Base-by-base conservation (phyloP, 345 rosid species). In the Gossypium thurberi region DNA sequence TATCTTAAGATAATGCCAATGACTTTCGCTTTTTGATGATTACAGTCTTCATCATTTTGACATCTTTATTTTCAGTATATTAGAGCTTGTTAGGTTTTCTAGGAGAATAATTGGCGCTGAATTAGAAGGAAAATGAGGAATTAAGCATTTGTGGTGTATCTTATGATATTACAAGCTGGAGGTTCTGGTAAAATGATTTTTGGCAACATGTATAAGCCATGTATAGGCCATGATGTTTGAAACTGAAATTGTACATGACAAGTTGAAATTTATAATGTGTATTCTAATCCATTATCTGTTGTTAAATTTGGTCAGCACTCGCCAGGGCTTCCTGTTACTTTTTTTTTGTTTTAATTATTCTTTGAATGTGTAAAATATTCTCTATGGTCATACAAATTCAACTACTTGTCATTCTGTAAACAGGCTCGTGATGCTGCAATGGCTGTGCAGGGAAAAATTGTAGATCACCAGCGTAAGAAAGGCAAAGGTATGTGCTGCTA, bases 341-440 rank as follows among this genome's bases (percentile, higher is more conserved):
- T 43, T 18, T 3, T 43, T 43, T 21, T 2, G 15, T 57, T 57
- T 23, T 21, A 43, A 20, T 10, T 65, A 10, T 18, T 43, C n/a
- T 18, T 21, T 43, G 50, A 65, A 44, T 40, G 18, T 63, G 48
- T 10, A 33, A 69, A 14, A 3, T 17, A 17, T 69, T 9, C 11
- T 15, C 9, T 48, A 5, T 2, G 28, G 11, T 13, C 13, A 3
- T 66, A 46, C 33, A 26, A 28, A 6, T 18, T 78, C 20, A 50
- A 42, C 9, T 6, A 53, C 57, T 51, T 71, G 12, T 55, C 33
- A 5, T 65, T 53, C 23, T 68, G n/a, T 74, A 58, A 62, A 78
- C 89, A 95, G 99, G 94, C 93, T 77, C 97, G 98, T 44, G 99
- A 95, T 71, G 98, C 91, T 78, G 91, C 88, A 75, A 88, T 90